Evolutionary conservation across 495 filamentous ascomycete genomes (phyloP).

Genomic region (Hypoxylon intermedium): DNA sequence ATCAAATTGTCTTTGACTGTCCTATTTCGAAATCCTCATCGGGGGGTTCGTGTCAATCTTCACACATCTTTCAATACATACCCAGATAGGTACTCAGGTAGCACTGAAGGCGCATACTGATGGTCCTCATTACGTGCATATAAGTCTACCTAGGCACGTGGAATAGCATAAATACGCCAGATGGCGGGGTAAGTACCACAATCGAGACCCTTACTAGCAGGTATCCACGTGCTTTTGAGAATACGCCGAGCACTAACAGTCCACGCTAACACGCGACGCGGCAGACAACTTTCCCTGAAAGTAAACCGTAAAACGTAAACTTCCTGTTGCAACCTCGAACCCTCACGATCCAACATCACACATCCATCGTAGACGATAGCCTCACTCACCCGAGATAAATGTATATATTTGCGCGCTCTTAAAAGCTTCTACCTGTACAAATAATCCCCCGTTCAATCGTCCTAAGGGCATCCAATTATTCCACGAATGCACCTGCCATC

Average conservation of each 20-base stretch:
- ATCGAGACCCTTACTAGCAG: neutral
- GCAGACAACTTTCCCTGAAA: neutral
- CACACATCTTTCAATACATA: no score
- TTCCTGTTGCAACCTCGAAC: neutral
- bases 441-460: neutral
- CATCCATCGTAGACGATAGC: neutral
- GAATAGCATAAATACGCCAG: neutral
- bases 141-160: no score
- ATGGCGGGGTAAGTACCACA: neutral
- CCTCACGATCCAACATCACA: neutral
- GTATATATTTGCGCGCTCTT: neutral
- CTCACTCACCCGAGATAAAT: neutral
- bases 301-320: neutral
- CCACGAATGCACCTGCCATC: conserved; percentile 22
- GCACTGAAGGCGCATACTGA: no score
- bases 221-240: neutral
- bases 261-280: neutral
- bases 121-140: no score
- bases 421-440: neutral
- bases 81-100: neutral
- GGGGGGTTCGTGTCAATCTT: no score
- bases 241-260: neutral
- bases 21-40: no score
- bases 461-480: neutral
- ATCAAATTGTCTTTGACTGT: no score